Evolutionary conservation across 2,329 filamentous ascomycete genomes (phyloP), one percentile per base, ranked within the genome.

Genomic region (Apiospora hydei): DNA sequence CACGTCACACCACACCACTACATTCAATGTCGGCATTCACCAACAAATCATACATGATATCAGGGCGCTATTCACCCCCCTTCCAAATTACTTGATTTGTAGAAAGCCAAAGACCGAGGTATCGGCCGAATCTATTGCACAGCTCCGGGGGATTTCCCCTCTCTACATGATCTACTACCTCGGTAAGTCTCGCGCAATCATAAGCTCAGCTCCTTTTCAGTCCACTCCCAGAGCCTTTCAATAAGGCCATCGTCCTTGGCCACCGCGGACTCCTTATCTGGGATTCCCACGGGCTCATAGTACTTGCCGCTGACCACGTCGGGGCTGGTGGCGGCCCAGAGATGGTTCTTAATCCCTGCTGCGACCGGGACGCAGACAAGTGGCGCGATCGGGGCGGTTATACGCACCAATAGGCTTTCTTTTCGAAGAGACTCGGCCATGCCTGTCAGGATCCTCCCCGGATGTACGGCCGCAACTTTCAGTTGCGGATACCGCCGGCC

Each of bases 321-420:
- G n/a, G 72, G 71, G 24, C 79, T 81, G 18, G 80, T 80, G 13
- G 73, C 74, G 24, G 81, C 82, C 81, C 82, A 85, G 10, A 84
- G 71, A 76, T 83, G 80, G 72, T 81, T 83, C 73, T 78, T 80
- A 46, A 80, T 77, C n/a, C 84, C 84, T 69, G 83, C 76, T 49
- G 82, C 78, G 16, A 49, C 43, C 13, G 43, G 67, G 14, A 49
- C 46, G 3, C 24, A 30, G 24, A 49, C 4, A 8, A 68, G 67
- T 7, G 24, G 67, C 24, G 70, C 67, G 1, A 75, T 51, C 4
- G 66, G 53, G 2, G 34, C 18, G 18, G 68, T 57, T 2, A 72
- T 0, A 3, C 71, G 70, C 11, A 47, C 64, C 5, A 76, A 14
- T 2, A 71, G 24, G 30, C 53, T 64, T 8, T 64, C 53, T 10